A percentile compares a stretch with the other conserved stretches of the same genome.
phyloP scores from a whole-genome alignment of 495 filamentous ascomycete genomes.

The Penicillium verhagenii region DNA sequence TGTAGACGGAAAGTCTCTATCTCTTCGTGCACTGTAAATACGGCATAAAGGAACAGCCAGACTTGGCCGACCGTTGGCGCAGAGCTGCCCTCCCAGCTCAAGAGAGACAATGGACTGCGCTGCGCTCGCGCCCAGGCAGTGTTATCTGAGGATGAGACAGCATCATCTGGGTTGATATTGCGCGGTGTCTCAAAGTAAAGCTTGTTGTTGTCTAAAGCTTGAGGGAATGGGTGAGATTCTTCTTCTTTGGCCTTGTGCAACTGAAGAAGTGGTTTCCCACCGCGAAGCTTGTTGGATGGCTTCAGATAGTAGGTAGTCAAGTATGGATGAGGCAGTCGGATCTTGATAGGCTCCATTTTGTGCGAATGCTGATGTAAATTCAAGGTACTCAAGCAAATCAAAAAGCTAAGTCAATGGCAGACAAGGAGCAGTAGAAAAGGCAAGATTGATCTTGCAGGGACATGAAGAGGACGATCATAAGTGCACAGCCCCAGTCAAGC shows the following conservation, averaged over 20 bases:
- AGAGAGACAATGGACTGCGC: conserved; percentile 21
- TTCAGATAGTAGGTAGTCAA: conserved; percentile 14
- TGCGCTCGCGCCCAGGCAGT: conserved; percentile 37
- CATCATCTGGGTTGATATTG: conserved; percentile 2
- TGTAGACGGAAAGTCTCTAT: conserved; percentile 16
- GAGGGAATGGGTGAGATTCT: conserved; percentile 12
- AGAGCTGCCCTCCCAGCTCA: conserved; percentile 22
- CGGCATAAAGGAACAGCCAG: conserved; percentile 54
- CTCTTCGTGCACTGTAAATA: conserved; percentile 26
- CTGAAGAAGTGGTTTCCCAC: conserved; percentile 3
- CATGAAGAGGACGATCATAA: neutral
- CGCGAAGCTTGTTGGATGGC: conserved; percentile 1
- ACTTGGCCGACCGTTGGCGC: conserved; percentile 50
- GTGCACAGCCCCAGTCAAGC: neutral
- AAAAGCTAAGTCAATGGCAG: neutral
- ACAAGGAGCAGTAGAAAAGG: too few species aligned
- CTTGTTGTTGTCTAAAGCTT: conserved; percentile 17
- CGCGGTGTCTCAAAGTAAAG: conserved; percentile 6
- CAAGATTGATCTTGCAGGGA: neutral
- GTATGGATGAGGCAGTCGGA: conserved; percentile 18
- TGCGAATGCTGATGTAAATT: neutral
- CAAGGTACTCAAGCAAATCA: neutral
- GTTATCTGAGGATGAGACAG: conserved; percentile 26
- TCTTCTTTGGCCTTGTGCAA: conserved; percentile 4
- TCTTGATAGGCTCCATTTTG: conserved; percentile 8